Evolutionary conservation across 495 filamentous ascomycete genomes (phyloP).

Genomic region (Hypoxylon lienhwacheense): DNA sequence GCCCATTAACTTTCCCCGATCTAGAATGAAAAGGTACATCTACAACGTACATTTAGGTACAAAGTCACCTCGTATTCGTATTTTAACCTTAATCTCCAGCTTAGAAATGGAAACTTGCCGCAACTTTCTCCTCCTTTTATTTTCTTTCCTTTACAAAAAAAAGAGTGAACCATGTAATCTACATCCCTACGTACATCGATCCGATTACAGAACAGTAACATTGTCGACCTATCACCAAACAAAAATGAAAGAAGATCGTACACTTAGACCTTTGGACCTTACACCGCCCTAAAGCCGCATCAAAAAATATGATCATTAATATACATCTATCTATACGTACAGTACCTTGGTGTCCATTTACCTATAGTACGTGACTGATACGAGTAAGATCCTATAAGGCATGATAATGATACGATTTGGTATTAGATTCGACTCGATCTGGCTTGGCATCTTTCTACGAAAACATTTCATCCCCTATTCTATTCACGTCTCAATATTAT

Average conservation of each 20-base stretch:
- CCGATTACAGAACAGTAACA: background rate
- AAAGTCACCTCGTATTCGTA: slow-evolving; percentile 33
- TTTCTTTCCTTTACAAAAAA: too few relatives aligned
- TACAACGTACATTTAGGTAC: slow-evolving; percentile 9
- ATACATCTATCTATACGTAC: too few relatives aligned
- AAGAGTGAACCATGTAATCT: too few relatives aligned
- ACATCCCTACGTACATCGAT: too few relatives aligned
- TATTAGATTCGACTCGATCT: slow-evolving; percentile 21
- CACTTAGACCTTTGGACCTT: slow-evolving; percentile 8
- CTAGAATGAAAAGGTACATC: too few relatives aligned
- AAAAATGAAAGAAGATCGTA: too few relatives aligned
- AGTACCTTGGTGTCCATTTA: too few relatives aligned
- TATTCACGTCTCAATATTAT: background rate
- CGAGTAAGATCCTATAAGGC: slow-evolving; percentile 17
- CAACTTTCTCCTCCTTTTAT: too few relatives aligned
- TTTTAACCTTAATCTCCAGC: slow-evolving; percentile 2
- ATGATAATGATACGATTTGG: slow-evolving; percentile 33
- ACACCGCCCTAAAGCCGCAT: slow-evolving; percentile 21
- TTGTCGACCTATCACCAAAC: slow-evolving; percentile 7
- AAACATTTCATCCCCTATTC: slow-evolving; percentile 7
- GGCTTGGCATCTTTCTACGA: slow-evolving; percentile 3
- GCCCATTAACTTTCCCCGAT: slow-evolving; percentile 7
- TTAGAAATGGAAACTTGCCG: background rate
- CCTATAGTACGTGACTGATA: slow-evolving; percentile 10
- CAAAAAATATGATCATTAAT: too few relatives aligned